Base-by-base conservation (phyloP, 1,139 yeast genomes). In the Wickerhamomyces sp. region DNA sequence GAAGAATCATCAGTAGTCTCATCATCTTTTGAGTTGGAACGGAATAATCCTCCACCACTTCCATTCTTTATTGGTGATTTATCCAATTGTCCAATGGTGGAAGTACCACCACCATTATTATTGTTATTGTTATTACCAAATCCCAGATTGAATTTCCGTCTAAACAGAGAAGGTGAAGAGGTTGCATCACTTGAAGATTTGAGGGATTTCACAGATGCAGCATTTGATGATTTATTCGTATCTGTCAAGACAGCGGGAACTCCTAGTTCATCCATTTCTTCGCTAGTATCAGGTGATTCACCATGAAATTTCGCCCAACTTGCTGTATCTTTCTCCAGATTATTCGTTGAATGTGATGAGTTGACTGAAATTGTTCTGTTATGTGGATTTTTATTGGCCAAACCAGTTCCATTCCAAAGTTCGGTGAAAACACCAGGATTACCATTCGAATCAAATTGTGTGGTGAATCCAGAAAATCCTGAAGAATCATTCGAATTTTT, bases 131-230 rank as follows among this genome's bases (percentile, higher is more conserved):
- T 21, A 26, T 23, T 28, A 4, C 52, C 50, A 32, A 51, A 47
- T 11, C 41, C 29, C 31, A 44, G 38, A 19, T 46, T 41, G 25
- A 39, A 48, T 31, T 42, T 47, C n/a, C n/a, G n/a, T 28, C 50
- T 38, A 38, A 49, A 47, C 23, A 48, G 40, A 8, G 46, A 44
- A 4, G 51, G 50, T 5, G 50, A 44, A 14, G 45, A 33, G 14
- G 16, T 23, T 22, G 30, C 24, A 10, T 16, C 41, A 24, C 13
- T 38, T 4, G 47, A 35, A 6, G 50, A 44, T 28, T 44, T 49
- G 4, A 41, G 23, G 4, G 50, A 44, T 17, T 37, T 41, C 8
- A 34, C 19, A 2, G 46, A 42, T 2, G 45, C 37, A 2, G 31
- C 26, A 26, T 45, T 39, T 8, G 42, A 32, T 3, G 52, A 42